A percentile compares a stretch with the other conserved stretches of the same genome.
phyloP scores from a whole-genome alignment of 257 asterid genomes.

The Solanum chiquidenum region DNA sequence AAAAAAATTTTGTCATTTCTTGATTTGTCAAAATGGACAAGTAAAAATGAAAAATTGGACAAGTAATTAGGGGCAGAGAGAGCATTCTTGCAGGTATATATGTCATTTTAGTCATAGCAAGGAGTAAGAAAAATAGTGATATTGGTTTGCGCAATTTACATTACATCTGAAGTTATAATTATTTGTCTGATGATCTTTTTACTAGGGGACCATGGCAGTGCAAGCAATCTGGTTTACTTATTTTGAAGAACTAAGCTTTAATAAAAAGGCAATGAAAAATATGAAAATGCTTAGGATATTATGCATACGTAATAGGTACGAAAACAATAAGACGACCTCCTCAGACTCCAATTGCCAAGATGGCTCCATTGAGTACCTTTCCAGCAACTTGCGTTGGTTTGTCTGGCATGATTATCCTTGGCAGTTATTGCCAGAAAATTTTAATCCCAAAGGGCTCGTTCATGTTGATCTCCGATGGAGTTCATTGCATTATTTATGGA shows the following conservation, averaged over 20 bases:
- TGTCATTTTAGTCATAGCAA: too few species aligned
- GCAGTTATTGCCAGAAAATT: not conserved
- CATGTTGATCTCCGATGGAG: not conserved
- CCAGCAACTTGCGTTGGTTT: not conserved
- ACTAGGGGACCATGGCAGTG: not conserved
- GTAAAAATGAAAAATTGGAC: too few species aligned
- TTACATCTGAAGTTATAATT: not conserved
- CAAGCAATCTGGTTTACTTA: not conserved
- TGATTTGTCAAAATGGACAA: too few species aligned
- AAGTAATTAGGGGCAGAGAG: too few species aligned
- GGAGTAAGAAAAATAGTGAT: too few species aligned
- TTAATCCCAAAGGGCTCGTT: not conserved
- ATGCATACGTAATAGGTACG: accelerated
- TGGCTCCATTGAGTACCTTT: not conserved
- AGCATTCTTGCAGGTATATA: too few species aligned
- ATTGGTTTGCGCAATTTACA: not conserved
- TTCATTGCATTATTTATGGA: not conserved
- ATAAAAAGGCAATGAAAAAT: not conserved
- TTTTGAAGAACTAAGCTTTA: not conserved
- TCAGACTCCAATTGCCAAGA: not conserved
- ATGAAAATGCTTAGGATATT: not conserved
- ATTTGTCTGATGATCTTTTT: too few species aligned
- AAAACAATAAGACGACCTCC: too few species aligned
- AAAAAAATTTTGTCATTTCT: too few species aligned
- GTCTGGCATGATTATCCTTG: not conserved